Percentiles rank a stretch among this genome's conserved stretches.
phyloP scores from a whole-genome alignment of 2,329 filamentous ascomycete genomes.

The Monilinia laxa region DNA sequence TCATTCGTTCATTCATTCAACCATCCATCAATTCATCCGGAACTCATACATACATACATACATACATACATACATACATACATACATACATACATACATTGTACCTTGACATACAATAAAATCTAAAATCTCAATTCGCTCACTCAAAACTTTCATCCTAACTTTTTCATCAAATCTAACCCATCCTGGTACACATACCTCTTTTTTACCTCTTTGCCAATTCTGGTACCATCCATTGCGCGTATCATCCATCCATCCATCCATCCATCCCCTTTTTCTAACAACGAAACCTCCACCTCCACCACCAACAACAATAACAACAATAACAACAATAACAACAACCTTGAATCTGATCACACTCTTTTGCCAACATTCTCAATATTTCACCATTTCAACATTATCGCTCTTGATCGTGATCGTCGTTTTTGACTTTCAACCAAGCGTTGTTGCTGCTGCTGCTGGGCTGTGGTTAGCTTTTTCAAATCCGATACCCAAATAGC shows the following conservation, averaged over 20 bases:
- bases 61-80: too few relatives aligned
- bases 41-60: too few relatives aligned
- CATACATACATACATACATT: too few relatives aligned
- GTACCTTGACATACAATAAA: too few relatives aligned
- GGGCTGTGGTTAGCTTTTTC: slow-evolving; percentile 22
- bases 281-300: slow-evolving; percentile 1
- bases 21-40: neutral
- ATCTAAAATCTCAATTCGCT: neutral
- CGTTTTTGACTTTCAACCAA: neutral
- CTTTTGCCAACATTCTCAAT: neutral
- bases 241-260: slow-evolving; percentile 7
- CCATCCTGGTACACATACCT: neutral
- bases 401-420: slow-evolving; percentile 2
- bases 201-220: slow-evolving; percentile 9
- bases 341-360: neutral
- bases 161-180: neutral
- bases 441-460: slow-evolving; percentile 17
- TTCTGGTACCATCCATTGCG: slow-evolving; percentile 11
- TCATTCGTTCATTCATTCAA: too few relatives aligned
- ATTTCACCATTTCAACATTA: neutral
- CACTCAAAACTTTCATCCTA: neutral
- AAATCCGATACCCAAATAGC: neutral
- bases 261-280: slow-evolving; percentile 11
- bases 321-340: neutral
- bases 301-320: neutral